Evolutionary conservation across 331 rosid species (phyloP).

Genomic region (Spiraea crenata): DNA sequence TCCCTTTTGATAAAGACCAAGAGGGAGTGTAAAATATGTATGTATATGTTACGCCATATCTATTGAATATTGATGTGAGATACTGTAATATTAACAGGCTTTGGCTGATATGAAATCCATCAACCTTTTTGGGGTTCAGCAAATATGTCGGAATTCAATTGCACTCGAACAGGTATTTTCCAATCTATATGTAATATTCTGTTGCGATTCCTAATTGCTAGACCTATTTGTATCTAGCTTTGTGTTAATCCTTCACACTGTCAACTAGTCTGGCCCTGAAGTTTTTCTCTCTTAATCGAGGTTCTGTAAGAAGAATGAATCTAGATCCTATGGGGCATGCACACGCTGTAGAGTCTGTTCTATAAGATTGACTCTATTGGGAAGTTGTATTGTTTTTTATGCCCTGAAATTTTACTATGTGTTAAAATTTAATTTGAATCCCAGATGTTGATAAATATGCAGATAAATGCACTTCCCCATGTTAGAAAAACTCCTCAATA

Average conservation of each 20-base stretch:
- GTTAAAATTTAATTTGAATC: neutral
- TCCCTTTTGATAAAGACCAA: neutral
- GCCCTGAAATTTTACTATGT: neutral
- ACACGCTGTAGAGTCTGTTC: neutral
- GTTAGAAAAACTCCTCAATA: neutral
- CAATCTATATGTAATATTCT: neutral
- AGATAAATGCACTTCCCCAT: neutral
- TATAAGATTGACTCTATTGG: neutral
- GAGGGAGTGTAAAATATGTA: too few species aligned
- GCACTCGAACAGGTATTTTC: conserved; percentile 86
- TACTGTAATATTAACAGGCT: conserved; percentile 52
- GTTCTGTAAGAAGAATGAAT: neutral
- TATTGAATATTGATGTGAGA: conserved; percentile 33
- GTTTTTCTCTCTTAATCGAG: neutral
- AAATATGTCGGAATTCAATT: conserved; percentile 92
- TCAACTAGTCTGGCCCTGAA: neutral
- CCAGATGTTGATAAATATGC: neutral
- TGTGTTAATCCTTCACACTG: neutral
- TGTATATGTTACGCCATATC: too few species aligned
- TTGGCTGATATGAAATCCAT: conserved; percentile 84
- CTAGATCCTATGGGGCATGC: neutral
- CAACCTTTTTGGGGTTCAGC: conserved; percentile 99
- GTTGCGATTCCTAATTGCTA: neutral
- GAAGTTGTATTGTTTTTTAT: neutral
- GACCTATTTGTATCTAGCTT: neutral